phyloP scores from a whole-genome alignment of 805 yeast genomes.

The Monosporozyma solicola region DNA sequence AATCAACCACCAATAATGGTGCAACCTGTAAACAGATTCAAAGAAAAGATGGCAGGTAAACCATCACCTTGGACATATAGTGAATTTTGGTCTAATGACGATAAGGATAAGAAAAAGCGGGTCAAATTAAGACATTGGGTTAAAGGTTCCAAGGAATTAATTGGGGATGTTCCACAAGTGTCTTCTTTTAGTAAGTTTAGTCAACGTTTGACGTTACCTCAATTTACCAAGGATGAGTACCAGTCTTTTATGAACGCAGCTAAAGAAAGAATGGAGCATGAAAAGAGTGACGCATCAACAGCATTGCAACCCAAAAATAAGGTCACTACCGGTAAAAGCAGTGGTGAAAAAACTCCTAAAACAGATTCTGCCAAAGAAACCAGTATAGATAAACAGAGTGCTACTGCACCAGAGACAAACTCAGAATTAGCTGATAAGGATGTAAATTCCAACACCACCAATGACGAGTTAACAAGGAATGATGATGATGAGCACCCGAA shows the following conservation, averaged over 20 bases:
- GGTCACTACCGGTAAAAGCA: not conserved
- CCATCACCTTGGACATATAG: constrained; percentile 79
- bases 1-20: constrained; percentile 79
- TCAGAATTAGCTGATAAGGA: constrained; percentile 13
- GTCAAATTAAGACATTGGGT: constrained; percentile 78
- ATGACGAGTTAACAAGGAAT: not conserved
- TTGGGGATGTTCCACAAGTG: constrained; percentile 27
- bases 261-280: not conserved
- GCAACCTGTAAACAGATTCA: constrained; percentile 41
- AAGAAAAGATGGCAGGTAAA: constrained; percentile 52
- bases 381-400: not conserved
- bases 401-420: not conserved
- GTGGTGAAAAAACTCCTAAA: constrained; percentile 6
- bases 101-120: constrained; percentile 40
- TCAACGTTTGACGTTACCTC: constrained; percentile 59
- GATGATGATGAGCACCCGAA: constrained; percentile 3
- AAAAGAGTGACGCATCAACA: not conserved
- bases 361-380: not conserved
- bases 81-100: constrained; percentile 39
- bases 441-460: constrained; percentile 14
- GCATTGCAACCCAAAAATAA: not conserved
- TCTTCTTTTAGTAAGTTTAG: constrained; percentile 69
- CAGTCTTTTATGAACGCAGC: constrained; percentile 39
- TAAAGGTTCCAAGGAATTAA: constrained; percentile 50
- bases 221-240: constrained; percentile 54